Conservation (phyloP, 768 basidiomycete genomes). For the Rhizopogon sp. region DNA sequence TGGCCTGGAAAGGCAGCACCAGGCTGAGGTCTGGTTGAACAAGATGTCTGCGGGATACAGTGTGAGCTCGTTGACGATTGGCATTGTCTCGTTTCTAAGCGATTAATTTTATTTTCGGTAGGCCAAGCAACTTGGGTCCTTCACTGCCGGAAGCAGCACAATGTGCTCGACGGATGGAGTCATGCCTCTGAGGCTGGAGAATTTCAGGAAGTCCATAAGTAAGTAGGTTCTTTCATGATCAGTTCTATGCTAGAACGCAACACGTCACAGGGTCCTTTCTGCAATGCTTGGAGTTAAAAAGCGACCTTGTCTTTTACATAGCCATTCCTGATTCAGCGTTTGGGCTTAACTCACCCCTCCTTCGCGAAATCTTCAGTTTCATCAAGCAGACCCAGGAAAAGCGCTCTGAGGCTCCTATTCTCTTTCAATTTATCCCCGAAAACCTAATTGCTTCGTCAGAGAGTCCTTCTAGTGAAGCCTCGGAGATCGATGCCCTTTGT, state of each 20-base stretch:
- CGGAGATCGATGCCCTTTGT: constrained; percentile 47
- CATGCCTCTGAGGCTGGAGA: constrained; percentile 59
- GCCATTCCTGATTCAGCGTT: constrained; percentile 56
- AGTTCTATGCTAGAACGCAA: not conserved
- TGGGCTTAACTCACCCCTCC: constrained; percentile 56
- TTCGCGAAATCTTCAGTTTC: constrained; percentile 66
- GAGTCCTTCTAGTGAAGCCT: constrained; percentile 35
- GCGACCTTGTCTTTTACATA: constrained; percentile 62
- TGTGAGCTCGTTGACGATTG: constrained; percentile 35
- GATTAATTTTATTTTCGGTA: constrained; percentile 23
- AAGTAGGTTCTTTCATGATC: constrained; percentile 12
- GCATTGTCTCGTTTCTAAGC: constrained; percentile 1
- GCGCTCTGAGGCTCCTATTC: constrained; percentile 41
- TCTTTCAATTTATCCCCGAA: constrained; percentile 75
- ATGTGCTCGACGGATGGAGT: constrained; percentile 50
- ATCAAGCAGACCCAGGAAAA: constrained; percentile 52
- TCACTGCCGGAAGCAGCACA: constrained; percentile 47
- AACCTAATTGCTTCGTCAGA: constrained; percentile 47
- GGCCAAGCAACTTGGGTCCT: constrained; percentile 58
- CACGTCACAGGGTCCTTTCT: not conserved
- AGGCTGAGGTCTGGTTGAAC: constrained; percentile 58
- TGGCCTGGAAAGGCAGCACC: constrained; percentile 37
- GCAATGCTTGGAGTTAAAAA: constrained; percentile 10
- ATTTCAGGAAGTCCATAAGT: constrained; percentile 67
- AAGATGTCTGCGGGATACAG: constrained; percentile 49